Base-by-base conservation (phyloP, 1,139 yeast species). In the Saccharomyces hybrid region DNA sequence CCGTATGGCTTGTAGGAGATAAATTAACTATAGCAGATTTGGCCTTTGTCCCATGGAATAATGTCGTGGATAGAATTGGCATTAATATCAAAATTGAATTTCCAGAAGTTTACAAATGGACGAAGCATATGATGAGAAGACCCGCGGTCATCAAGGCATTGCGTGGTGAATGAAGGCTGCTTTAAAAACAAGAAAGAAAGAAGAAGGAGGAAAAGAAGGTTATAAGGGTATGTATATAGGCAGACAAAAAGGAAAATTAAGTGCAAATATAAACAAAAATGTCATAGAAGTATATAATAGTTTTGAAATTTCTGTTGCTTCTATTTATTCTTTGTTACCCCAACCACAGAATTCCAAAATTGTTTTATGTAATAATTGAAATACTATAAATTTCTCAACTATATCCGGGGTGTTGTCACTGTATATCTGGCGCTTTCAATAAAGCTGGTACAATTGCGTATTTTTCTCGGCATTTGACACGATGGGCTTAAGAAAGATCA, bases 51-150 rank as follows among this genome's bases (percentile, higher is more conserved):
- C 96, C 98, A 11, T 91, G 98, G 98, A 91, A 91, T 71, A 91
- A 90, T 67, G 97, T 91, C 25, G 96, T 90, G 51, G 96, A 88
- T 70, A 77, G 96, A 64, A 87, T 91, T 56, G 97, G 97, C 13
- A 88, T 91, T 61, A 88, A 87, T 66, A 79, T 91, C 64, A 85
- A 86, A 69, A 80, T 81, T 27, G 97, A 91, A 70, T 89, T 88
- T 70, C 97, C 97, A 1, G 98, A 91, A 73, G 97, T 90, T 53
- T 90, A 88, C 75, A 89, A 89, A 70, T 91, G 97, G 97, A 91
- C 97, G 13, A 86, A 86, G 69, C 83, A 83, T 64, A 87, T 87
- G 95, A 86, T 87, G 95, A 80, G 91, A 73, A 79, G 95, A 68
- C 91, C 93, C 7, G 89, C 91, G 1, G 95, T 87, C 46, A 78